These are phyloP conservation scores for Boletus reticulatus DNA, from an alignment of 768 basidiomycete species.

Conservation along the genomic window DNA sequence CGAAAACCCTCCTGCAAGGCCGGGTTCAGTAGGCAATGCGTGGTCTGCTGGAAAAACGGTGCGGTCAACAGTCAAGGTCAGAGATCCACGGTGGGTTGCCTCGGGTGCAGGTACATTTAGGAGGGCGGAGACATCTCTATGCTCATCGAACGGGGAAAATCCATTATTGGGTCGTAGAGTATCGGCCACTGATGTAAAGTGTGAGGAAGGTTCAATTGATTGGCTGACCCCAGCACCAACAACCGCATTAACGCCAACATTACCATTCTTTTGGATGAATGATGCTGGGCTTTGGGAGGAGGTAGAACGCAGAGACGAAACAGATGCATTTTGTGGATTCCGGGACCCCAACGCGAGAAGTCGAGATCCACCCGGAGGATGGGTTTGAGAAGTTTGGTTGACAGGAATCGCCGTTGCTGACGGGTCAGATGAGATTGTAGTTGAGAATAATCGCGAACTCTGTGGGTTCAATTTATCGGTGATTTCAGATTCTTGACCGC, in stretches of 20 bases:
- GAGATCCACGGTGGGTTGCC: conserved; percentile 17
- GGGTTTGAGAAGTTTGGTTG: conserved; percentile 33
- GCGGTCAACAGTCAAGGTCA: conserved; percentile 20
- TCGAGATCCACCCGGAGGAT: conserved; percentile 40
- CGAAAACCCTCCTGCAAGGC: conserved; percentile 15
- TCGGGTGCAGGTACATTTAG: conserved; percentile 17
- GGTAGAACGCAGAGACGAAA: conserved; percentile 15
- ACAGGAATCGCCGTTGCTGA: conserved; percentile 34
- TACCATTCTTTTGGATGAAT: conserved; percentile 24
- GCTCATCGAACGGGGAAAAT: conserved; percentile 61
- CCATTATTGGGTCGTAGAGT: conserved; percentile 24
- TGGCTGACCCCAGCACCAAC: conserved; percentile 10
- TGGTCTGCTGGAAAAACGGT: conserved; percentile 24
- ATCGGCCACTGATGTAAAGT: conserved; percentile 9
- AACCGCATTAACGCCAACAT: conserved; percentile 4
- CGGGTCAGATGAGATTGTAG: conserved; percentile 25
- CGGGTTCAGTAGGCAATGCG: conserved; percentile 11
- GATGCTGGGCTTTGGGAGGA: conserved; percentile 25
- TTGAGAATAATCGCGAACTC: conserved; percentile 38
- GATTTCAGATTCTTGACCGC: conserved; percentile 19
- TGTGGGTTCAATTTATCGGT: conserved; percentile 20
- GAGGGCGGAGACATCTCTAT: conserved; percentile 11
- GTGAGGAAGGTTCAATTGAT: conserved; percentile 17
- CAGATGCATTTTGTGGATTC: conserved; percentile 20
- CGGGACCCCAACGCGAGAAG: conserved; percentile 40